phyloP scores from a whole-genome alignment of 305 asterid genomes.

The Fraxinus greggii region DNA sequence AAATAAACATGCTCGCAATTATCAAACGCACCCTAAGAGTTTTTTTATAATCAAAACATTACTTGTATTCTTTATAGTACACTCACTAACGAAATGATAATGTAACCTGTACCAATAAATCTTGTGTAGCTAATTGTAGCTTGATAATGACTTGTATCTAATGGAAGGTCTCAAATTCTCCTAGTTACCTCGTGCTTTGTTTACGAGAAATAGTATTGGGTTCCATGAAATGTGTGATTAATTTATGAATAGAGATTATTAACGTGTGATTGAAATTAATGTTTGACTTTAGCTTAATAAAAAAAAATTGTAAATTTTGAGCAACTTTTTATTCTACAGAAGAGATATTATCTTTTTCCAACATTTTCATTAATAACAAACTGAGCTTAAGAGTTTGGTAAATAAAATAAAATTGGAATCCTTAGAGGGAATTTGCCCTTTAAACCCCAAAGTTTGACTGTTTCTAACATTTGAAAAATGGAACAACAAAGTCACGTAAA shows the following conservation, averaged over 20 bases:
- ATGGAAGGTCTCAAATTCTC: neutral
- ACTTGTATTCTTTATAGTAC: neutral
- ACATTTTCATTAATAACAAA: neutral
- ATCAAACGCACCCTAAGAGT: neutral
- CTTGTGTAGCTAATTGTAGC: conserved; percentile 32
- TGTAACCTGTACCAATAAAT: neutral
- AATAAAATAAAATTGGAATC: neutral
- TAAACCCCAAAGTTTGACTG: conserved; percentile 28
- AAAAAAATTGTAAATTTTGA: neutral
- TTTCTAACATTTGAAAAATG: neutral
- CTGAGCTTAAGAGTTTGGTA: neutral
- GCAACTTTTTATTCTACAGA: neutral
- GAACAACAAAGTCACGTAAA: neutral
- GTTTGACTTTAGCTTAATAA: too few species aligned
- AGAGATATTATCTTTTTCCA: neutral
- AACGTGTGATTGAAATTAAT: too few species aligned
- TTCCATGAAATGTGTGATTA: too few species aligned
- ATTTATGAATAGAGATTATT: too few species aligned
- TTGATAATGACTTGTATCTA: conserved; percentile 19
- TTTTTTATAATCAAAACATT: neutral
- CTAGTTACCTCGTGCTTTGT: neutral
- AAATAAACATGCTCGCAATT: too few species aligned
- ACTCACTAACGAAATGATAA: neutral
- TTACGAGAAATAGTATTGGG: neutral
- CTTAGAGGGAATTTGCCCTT: neutral